Conservation (phyloP, 352 stramenopile species). For the Pythium monospermum region DNA sequence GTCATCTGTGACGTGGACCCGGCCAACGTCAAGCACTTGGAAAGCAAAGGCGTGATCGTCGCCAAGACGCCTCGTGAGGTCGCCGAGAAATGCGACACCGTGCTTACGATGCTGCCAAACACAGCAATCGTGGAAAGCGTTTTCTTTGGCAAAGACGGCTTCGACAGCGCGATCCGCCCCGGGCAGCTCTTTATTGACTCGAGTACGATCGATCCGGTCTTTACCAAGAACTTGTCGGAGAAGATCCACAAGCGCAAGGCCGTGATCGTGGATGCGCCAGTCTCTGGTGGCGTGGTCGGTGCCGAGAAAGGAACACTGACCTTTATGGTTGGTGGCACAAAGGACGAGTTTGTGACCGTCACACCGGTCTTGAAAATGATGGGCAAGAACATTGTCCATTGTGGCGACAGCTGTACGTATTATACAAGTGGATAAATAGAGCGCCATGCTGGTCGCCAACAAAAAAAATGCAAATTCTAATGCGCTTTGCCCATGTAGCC, state of each 20-base stretch:
- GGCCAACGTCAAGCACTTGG: slow-evolving; percentile 44
- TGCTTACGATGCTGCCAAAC: slow-evolving; percentile 95
- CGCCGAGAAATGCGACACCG: slow-evolving; percentile 67
- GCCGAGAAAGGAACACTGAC: slow-evolving; percentile 94
- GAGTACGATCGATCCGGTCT: slow-evolving; percentile 93
- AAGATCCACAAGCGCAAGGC: slow-evolving; percentile 48
- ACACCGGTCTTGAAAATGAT: slow-evolving; percentile 88
- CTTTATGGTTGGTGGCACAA: slow-evolving; percentile 95
- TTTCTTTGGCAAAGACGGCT: slow-evolving; percentile 60
- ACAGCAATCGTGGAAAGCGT: slow-evolving; percentile 83
- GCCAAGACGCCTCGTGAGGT: slow-evolving; percentile 63
- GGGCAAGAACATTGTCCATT: slow-evolving; percentile 94
- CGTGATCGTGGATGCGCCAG: slow-evolving; percentile 92
- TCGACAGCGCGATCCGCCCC: slow-evolving; percentile 62
- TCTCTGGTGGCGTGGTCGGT: slow-evolving; percentile 95
- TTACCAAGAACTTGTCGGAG: slow-evolving; percentile 85
- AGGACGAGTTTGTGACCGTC: slow-evolving; percentile 55
- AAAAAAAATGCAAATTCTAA: too few relatives aligned
- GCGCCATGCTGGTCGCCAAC: too few relatives aligned
- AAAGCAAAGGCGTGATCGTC: slow-evolving; percentile 43
- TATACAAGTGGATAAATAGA: too few relatives aligned
- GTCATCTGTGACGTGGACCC: slow-evolving; percentile 77
- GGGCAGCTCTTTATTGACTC: slow-evolving; percentile 93
- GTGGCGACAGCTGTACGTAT: slow-evolving; percentile 84
- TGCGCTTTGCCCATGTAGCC: too few relatives aligned